Base-by-base conservation (phyloP, 805 yeast species). In the Zygosaccharomyces rouxii region DNA sequence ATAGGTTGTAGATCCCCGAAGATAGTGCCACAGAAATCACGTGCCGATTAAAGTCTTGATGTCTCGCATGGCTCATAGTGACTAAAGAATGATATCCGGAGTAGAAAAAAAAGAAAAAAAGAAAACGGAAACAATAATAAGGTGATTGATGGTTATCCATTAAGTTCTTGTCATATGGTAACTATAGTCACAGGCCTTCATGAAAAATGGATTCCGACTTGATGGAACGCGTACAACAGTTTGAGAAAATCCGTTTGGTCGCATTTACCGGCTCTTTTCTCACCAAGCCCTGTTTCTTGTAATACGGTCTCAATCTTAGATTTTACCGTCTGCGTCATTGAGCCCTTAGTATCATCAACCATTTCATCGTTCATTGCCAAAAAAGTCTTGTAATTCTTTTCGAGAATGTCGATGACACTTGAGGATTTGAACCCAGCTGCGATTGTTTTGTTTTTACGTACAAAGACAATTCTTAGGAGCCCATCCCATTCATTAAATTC, bases 401-500 rank as follows among this genome's bases (percentile, higher is more conserved):
- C 97, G 53, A 94, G 72, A 44, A 92, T 86, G 30, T 83, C 87
- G 48, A 89, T 60, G 14, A 92, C 86, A 47, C 94, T 83, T 16
- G 77, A 71, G 13, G 94, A 84, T 67, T 86, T 89, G 73, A 94
- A 94, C 0, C 95, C 96, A 0, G 98, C 96, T 22, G 90, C 80
- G 28, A 94, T 79, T 7, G 96, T 94, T 68, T 90, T 86, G 68
- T 94, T 94, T 68, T 92, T 92, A 64, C 99, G 79, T 39, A 88
- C 95, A 64, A 94, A 94, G 42, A 89, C 86, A 50, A 94, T 86
- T 55, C 99, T 79, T 55, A 94, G 74, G 30, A 94, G 72, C 2
- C 99, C 99, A 63, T 94, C 99, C 98, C 98, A 94, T 68, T 94
- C 99, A 60, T 86, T 79, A 64, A 83, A 92, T 64, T 90, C 97